Percentiles rank a stretch among this genome's conserved stretches.
Evolutionary conservation across 73 alveolate species (phyloP).

Genomic region (Strombidium stylifer): DNA sequence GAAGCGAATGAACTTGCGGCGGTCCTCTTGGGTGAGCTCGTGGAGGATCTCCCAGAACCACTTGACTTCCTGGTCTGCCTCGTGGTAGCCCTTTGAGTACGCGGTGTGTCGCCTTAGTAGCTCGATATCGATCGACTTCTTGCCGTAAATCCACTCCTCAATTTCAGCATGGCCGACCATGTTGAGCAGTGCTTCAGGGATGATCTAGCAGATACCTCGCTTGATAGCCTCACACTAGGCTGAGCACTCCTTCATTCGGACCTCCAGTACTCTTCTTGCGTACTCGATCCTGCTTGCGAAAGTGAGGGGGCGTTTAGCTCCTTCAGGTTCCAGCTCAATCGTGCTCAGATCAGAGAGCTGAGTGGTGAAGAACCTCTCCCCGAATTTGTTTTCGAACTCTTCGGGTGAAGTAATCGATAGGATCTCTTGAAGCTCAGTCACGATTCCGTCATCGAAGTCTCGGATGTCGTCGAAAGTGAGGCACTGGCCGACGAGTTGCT

Average conservation of each 20-base stretch:
- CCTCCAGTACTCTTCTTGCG: slow-evolving; percentile 68
- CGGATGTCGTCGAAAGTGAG: slow-evolving; percentile 86
- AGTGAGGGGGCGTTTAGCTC: slow-evolving; percentile 73
- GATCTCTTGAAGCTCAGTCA: slow-evolving; percentile 76
- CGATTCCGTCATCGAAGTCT: slow-evolving; percentile 89
- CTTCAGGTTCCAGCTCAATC: slow-evolving; percentile 72
- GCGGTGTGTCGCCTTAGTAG: slow-evolving; percentile 92
- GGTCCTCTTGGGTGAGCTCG: slow-evolving; percentile 90
- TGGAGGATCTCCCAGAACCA: slow-evolving; percentile 96
- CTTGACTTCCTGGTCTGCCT: slow-evolving; percentile 73
- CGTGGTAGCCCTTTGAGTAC: slow-evolving; percentile 49
- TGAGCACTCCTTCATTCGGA: slow-evolving; percentile 87
- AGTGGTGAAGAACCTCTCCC: slow-evolving; percentile 71
- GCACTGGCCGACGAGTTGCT: slow-evolving; percentile 88
- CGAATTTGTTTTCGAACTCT: slow-evolving; percentile 71
- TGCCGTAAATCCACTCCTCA: slow-evolving; percentile 95
- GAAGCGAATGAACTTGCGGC: slow-evolving; percentile 92
- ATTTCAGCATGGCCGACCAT: slow-evolving; percentile 84
- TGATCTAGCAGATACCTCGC: slow-evolving; percentile 86
- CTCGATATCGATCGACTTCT: slow-evolving; percentile 89
- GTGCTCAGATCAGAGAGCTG: slow-evolving; percentile 76
- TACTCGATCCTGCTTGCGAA: slow-evolving; percentile 83
- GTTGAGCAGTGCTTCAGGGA: slow-evolving; percentile 91
- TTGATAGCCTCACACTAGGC: slow-evolving; percentile 81
- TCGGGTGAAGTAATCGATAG: slow-evolving; percentile 59